Evolutionary conservation across 2,329 filamentous ascomycete genomes (phyloP).

Genomic region (Sphaceloma murrayae): DNA sequence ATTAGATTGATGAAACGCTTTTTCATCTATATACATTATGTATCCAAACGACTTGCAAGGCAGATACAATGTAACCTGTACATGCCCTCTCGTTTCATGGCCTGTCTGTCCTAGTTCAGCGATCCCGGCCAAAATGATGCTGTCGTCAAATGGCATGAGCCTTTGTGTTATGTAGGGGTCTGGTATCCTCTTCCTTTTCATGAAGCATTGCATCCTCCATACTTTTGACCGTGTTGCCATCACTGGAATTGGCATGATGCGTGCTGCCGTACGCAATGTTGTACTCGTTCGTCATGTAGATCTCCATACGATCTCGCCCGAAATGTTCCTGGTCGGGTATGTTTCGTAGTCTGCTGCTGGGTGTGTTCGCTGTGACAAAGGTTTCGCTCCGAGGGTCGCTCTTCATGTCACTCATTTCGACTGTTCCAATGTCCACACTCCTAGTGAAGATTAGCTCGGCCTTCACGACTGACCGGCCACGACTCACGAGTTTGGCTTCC

Average conservation of each 20-base stretch:
- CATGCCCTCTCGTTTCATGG: neutral
- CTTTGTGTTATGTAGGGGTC: conserved; percentile 8
- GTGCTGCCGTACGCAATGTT: conserved; percentile 8
- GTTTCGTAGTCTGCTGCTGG: conserved; percentile 9
- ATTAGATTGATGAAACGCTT: no score
- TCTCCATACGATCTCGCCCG: conserved; percentile 6
- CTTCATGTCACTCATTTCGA: conserved; percentile 3
- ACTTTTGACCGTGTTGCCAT: conserved; percentile 7
- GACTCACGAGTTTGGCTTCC: conserved; percentile 4
- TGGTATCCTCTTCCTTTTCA: conserved; percentile 8
- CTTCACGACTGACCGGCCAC: neutral
- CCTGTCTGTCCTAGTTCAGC: neutral
- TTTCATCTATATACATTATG: no score
- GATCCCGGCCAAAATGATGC: neutral
- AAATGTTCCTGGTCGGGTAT: conserved; percentile 12
- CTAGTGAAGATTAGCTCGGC: neutral
- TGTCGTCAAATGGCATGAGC: conserved; percentile 8
- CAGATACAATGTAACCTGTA: no score
- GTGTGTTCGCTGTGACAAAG: neutral
- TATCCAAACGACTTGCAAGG: no score
- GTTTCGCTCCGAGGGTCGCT: neutral
- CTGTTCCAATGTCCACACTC: conserved; percentile 3
- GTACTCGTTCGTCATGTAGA: conserved; percentile 14
- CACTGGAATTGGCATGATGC: conserved; percentile 4
- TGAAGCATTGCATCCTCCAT: neutral